These are phyloP conservation scores for Oryza coarctata DNA, from an alignment of 176 grass and related monocot genomes.

Conservation along the genomic window DNA sequence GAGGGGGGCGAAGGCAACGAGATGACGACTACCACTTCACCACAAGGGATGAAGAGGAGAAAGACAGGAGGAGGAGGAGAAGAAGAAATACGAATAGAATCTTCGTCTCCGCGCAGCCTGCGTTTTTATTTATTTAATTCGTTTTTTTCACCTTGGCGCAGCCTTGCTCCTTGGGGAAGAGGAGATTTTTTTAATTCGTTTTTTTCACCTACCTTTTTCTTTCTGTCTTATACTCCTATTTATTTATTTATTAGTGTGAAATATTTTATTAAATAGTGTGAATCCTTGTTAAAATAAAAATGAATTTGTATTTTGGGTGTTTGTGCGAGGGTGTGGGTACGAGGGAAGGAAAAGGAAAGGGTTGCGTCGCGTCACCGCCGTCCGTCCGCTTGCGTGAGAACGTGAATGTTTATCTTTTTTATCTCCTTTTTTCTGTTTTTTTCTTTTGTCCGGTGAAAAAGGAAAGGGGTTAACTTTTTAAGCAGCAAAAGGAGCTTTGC, in stretches of 20 bases:
- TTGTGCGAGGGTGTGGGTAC: neutral
- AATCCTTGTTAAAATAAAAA: neutral
- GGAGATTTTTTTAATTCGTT: neutral
- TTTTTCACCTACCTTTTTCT: neutral
- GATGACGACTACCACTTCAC: slow-evolving; percentile 6
- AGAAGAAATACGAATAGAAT: slow-evolving; percentile 50
- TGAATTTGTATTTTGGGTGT: neutral
- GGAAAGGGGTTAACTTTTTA: neutral
- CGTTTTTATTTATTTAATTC: neutral
- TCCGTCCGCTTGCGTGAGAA: neutral
- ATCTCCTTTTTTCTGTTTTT: neutral
- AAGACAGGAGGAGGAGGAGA: neutral
- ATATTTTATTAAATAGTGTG: neutral
- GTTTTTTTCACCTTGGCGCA: neutral
- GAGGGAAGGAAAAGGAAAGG: neutral
- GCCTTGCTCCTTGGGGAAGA: neutral
- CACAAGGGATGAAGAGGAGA: slow-evolving; percentile 8
- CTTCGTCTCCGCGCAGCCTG: slow-evolving; percentile 39
- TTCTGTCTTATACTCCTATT: neutral
- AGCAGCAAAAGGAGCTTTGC: neutral
- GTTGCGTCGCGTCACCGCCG: neutral
- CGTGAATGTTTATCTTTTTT: neutral
- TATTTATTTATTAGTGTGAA: neutral
- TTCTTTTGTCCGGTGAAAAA: neutral
- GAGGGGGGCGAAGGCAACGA: slow-evolving; percentile 37